These are phyloP conservation scores for Sistotremastrum niveocremeum DNA, from an alignment of 768 basidiomycete species.

Conservation along the genomic window DNA sequence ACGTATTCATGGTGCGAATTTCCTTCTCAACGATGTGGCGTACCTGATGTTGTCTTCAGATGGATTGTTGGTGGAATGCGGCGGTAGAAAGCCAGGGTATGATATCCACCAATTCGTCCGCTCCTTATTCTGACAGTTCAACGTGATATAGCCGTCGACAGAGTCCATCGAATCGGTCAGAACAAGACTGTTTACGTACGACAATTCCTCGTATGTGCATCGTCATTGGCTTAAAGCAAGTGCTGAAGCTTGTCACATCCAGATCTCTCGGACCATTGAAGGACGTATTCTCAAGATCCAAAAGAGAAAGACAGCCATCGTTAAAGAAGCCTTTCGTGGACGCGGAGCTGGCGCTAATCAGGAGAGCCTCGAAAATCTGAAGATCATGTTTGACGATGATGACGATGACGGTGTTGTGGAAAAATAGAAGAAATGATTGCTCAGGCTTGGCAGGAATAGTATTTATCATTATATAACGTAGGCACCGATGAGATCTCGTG, in stretches of 20 bases:
- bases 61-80: constrained; percentile 91
- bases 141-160: constrained; percentile 50
- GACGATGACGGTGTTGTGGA: background rate
- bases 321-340: constrained; percentile 71
- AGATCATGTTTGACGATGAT: constrained; percentile 57
- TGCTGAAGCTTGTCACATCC: background rate
- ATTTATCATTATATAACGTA: too few species aligned
- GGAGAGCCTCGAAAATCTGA: constrained; percentile 70
- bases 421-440: too few species aligned
- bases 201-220: constrained; percentile 57
- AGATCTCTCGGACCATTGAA: constrained; percentile 69
- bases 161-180: constrained; percentile 78
- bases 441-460: too few species aligned
- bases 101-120: background rate
- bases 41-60: constrained; percentile 43
- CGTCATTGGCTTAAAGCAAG: too few species aligned
- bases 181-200: constrained; percentile 72
- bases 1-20: constrained; percentile 67
- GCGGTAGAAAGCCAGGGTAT: constrained; percentile 70
- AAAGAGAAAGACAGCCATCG: constrained; percentile 74
- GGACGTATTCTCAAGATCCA: constrained; percentile 72
- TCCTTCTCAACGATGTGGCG: background rate
- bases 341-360: constrained; percentile 36
- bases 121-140: constrained; percentile 2
- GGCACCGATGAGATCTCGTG: too few species aligned